phyloP scores from a whole-genome alignment of 129 eudicot genomes.

The Dittrichia graveolens region DNA sequence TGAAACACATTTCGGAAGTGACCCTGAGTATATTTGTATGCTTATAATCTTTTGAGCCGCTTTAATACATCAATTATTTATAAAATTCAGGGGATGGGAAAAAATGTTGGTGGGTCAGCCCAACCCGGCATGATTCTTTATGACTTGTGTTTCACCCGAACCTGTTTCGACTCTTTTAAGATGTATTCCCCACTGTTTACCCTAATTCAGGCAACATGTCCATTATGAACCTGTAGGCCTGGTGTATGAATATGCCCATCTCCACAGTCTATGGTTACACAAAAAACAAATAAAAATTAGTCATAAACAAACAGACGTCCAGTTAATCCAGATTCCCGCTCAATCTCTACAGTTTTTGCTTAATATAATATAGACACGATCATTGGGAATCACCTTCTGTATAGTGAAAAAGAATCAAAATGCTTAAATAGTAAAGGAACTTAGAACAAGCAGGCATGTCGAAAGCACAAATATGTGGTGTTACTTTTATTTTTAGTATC shows the following conservation, averaged over 20 bases:
- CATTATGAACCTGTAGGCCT: neutral
- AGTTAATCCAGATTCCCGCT: neutral
- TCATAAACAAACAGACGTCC: constrained; percentile 15
- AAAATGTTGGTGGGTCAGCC: no score
- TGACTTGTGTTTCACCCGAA: neutral
- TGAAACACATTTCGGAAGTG: no score
- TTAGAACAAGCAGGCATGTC: constrained; percentile 23
- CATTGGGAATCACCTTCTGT: constrained; percentile 17
- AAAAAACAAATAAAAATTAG: neutral
- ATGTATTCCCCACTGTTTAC: no score
- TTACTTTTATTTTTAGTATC: constrained; percentile 27
- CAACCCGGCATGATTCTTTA: no score
- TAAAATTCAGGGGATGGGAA: no score
- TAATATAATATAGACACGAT: neutral
- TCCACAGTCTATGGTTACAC: constrained; percentile 3
- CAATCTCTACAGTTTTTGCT: neutral
- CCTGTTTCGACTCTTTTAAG: neutral
- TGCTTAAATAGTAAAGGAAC: constrained; percentile 19
- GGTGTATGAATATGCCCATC: constrained; percentile 15
- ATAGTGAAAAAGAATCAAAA: constrained; percentile 23
- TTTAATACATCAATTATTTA: no score
- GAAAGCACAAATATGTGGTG: constrained; percentile 29
- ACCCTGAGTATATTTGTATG: no score
- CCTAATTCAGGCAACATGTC: no score
- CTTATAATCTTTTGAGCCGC: no score